These are phyloP conservation scores for Fragilariopsis cylindrus DNA, from an alignment of 108 stramenopile genomes.

Conservation along the genomic window DNA sequence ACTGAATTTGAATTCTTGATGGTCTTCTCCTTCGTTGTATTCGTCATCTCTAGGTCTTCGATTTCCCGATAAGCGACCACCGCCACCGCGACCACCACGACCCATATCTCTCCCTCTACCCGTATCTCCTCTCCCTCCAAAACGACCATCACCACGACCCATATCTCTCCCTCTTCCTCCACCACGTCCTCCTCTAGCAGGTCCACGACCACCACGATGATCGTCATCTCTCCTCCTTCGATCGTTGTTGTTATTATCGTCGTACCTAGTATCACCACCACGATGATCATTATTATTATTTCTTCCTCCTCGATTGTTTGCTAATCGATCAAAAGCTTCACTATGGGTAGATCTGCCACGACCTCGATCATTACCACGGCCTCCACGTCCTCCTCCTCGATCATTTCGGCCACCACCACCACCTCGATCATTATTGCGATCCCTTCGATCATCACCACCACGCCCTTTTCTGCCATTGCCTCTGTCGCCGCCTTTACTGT, in stretches of 20 bases:
- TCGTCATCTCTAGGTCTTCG: slow-evolving; percentile 5
- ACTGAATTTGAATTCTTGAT: neutral
- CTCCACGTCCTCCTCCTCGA: neutral
- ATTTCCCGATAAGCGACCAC: neutral
- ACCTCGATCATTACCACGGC: slow-evolving; percentile 4
- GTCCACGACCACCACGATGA: slow-evolving; percentile 11
- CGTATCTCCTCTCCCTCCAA: neutral
- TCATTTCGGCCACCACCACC: slow-evolving; percentile 11
- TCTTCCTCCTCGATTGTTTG: neutral
- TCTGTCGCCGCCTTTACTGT: neutral
- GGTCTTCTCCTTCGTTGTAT: slow-evolving; percentile 15
- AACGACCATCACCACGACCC: slow-evolving; percentile 16
- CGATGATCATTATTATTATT: slow-evolving; percentile 5
- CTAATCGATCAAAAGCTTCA: slow-evolving; percentile 27
- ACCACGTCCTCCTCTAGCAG: slow-evolving; percentile 22
- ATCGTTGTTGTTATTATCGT: slow-evolving; percentile 20
- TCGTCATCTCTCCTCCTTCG: slow-evolving; percentile 1
- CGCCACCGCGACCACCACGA: neutral
- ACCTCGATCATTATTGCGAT: slow-evolving; percentile 4
- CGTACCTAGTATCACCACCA: neutral
- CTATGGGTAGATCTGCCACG: slow-evolving; percentile 22
- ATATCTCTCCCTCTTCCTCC: slow-evolving; percentile 14
- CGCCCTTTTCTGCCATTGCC: slow-evolving; percentile 5
- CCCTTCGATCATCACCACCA: slow-evolving; percentile 15
- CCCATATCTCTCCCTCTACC: neutral